phyloP scores from a whole-genome alignment of 805 yeast species.

The Wickerhamomyces canadensis region DNA sequence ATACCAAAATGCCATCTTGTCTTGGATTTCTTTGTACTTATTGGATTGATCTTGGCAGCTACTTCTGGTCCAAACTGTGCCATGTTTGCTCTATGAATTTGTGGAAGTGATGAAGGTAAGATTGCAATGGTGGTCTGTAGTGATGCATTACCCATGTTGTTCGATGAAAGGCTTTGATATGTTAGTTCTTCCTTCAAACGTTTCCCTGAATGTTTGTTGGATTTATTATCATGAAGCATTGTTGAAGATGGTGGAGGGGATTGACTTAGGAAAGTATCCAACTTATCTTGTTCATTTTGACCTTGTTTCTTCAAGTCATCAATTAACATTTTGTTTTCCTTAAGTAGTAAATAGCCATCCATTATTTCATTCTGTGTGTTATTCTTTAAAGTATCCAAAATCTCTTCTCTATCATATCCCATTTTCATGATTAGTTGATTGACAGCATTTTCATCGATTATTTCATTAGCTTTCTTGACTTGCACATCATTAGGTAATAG shows the following conservation, averaged over 20 bases:
- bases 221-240: slow-evolving; percentile 13
- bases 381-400: slow-evolving; percentile 60
- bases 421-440: slow-evolving; percentile 70
- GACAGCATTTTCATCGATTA: slow-evolving; percentile 72
- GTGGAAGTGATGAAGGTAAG: slow-evolving; percentile 89
- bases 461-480: slow-evolving; percentile 27
- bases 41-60: slow-evolving; percentile 42
- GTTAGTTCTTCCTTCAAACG: slow-evolving; percentile 27
- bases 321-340: slow-evolving; percentile 69
- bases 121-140: slow-evolving; percentile 79
- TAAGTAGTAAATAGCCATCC: slow-evolving; percentile 80
- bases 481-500: slow-evolving; percentile 48
- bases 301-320: slow-evolving; percentile 52
- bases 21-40: slow-evolving; percentile 76
- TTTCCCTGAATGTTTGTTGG: slow-evolving; percentile 5
- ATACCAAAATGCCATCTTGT: slow-evolving; percentile 99
- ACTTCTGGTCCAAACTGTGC: slow-evolving; percentile 50
- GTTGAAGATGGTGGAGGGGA: slow-evolving; percentile 48
- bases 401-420: slow-evolving; percentile 87
- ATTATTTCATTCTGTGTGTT: slow-evolving; percentile 67
- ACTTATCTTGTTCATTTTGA: slow-evolving; percentile 33
- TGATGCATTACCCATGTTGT: slow-evolving; percentile 22
- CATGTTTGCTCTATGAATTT: slow-evolving; percentile 93
- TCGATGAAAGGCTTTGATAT: slow-evolving; percentile 27
- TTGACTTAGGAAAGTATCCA: slow-evolving; percentile 54